phyloP scores from a whole-genome alignment of 176 grass and related monocot genomes.

The Rhipidocladum racemiflorum region DNA sequence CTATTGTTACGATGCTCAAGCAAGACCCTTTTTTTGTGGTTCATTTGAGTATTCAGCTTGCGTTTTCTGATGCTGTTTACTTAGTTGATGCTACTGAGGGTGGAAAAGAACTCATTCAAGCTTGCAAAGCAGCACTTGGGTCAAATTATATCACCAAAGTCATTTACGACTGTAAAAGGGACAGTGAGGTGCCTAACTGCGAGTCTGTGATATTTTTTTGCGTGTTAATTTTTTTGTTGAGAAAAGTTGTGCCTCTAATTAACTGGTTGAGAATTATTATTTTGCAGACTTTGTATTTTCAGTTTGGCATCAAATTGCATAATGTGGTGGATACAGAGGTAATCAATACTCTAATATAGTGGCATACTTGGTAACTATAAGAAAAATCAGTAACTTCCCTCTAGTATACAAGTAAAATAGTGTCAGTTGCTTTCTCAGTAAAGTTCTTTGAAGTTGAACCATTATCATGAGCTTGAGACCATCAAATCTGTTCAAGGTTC shows the following conservation, averaged over 20 bases:
- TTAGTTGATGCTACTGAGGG: conserved; percentile 90
- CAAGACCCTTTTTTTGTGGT: conserved; percentile 1
- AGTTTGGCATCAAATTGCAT: conserved; percentile 92
- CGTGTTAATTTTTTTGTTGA: background rate
- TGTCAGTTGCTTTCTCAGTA: background rate
- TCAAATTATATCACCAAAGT: conserved; percentile 80
- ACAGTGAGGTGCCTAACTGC: conserved; percentile 72
- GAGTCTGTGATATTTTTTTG: background rate
- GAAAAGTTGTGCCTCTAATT: background rate
- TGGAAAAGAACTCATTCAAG: conserved; percentile 62
- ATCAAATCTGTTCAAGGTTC: background rate
- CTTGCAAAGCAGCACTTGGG: conserved; percentile 90
- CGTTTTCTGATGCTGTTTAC: conserved; percentile 79
- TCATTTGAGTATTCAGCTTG: conserved; percentile 57
- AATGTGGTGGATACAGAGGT: conserved; percentile 98
- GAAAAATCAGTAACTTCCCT: conserved; percentile 4
- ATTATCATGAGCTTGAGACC: conserved; percentile 22
- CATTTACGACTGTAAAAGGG: conserved; percentile 97
- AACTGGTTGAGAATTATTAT: conserved; percentile 20
- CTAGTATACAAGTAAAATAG: background rate
- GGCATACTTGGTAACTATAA: background rate
- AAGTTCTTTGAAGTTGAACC: background rate
- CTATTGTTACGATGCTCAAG: background rate
- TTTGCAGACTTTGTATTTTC: conserved; percentile 91
- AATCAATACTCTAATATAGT: conserved; percentile 13